Conservation (phyloP, 306 rosid genomes). For the Cucumis melo region DNA sequence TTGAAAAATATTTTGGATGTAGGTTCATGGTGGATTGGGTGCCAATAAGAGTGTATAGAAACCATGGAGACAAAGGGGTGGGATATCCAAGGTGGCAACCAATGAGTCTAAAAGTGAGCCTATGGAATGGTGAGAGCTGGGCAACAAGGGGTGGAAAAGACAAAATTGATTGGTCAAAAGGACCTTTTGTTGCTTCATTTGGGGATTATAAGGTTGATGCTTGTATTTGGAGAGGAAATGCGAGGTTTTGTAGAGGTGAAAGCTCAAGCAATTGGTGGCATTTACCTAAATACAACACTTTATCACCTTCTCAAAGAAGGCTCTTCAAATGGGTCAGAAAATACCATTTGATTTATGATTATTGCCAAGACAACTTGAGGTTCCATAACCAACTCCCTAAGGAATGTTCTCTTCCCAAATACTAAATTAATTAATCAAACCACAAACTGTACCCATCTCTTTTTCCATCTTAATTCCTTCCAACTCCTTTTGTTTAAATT, state of each 20-base stretch:
- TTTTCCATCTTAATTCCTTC: no score
- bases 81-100: slow-evolving; percentile 79
- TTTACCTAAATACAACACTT: slow-evolving; percentile 27
- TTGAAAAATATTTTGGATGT: background rate
- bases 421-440: background rate
- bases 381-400: slow-evolving; percentile 64
- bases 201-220: slow-evolving; percentile 58
- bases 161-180: slow-evolving; percentile 73
- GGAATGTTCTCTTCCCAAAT: slow-evolving; percentile 81
- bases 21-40: slow-evolving; percentile 82
- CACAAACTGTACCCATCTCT: background rate
- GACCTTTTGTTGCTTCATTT: slow-evolving; percentile 65
- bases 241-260: slow-evolving; percentile 66
- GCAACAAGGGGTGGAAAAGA: slow-evolving; percentile 87
- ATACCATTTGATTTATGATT: slow-evolving; percentile 67
- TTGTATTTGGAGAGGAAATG: slow-evolving; percentile 70
- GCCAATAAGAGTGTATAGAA: slow-evolving; percentile 76
- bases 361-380: slow-evolving; percentile 53
- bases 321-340: slow-evolving; percentile 77
- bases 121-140: slow-evolving; percentile 85
- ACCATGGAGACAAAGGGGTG: slow-evolving; percentile 79
- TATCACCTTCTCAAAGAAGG: slow-evolving; percentile 43
- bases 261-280: slow-evolving; percentile 68
- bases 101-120: slow-evolving; percentile 60
- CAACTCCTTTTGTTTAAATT: no score